Conservation (phyloP, 2,329 filamentous ascomycete genomes). For the Chaetothyriales sp. region DNA sequence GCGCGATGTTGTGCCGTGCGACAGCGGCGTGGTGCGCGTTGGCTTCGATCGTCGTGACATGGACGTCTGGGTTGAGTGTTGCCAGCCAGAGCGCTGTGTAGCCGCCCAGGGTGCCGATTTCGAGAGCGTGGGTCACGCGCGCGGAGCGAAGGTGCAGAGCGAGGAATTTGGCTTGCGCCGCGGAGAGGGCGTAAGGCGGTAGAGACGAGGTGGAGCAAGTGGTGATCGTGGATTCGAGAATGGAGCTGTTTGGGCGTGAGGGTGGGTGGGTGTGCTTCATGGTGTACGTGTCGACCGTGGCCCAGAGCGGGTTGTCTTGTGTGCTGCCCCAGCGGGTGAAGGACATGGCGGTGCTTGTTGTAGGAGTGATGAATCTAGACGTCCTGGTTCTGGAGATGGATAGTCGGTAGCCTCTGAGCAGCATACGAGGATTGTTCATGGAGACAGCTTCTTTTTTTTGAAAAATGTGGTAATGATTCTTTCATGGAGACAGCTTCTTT, state of each 20-base stretch:
- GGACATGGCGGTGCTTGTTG: too few species aligned
- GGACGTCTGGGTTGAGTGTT: constrained; percentile 20
- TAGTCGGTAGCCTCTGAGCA: too few species aligned
- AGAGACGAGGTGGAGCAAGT: background rate
- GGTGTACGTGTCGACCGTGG: too few species aligned
- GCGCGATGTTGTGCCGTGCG: constrained; percentile 30
- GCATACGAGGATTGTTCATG: too few species aligned
- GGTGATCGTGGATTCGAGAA: background rate
- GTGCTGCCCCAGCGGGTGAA: too few species aligned
- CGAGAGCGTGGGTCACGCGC: constrained; percentile 30
- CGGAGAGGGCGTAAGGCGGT: constrained; percentile 23
- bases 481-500: too few species aligned
- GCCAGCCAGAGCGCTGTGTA: constrained; percentile 42
- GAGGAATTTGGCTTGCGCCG: constrained; percentile 26
- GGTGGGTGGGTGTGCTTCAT: too few species aligned
- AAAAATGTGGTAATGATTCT: too few species aligned
- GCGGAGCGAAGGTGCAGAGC: constrained; percentile 25
- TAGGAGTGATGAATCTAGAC: too few species aligned
- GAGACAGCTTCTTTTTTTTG: too few species aligned
- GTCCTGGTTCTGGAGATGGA: too few species aligned
- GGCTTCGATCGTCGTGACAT: constrained; percentile 39
- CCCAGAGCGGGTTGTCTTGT: too few species aligned
- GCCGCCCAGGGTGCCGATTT: constrained; percentile 41
- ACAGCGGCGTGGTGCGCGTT: constrained; percentile 32
- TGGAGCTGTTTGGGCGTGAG: background rate